phyloP scores from a whole-genome alignment of 345 rosid species.

The Firmiana major region DNA sequence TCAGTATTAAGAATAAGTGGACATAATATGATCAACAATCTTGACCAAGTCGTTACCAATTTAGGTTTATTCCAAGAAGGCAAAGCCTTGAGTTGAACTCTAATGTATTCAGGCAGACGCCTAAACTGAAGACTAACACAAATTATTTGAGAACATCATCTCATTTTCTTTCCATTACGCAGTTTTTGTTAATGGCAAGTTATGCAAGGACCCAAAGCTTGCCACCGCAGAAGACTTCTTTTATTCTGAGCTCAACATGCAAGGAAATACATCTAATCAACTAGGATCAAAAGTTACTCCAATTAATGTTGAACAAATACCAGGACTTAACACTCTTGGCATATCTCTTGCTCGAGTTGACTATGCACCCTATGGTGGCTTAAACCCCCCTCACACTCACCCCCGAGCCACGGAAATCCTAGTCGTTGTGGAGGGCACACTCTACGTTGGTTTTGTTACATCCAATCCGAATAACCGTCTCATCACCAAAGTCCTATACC shows the following conservation, averaged over 20 bases:
- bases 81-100: not conserved
- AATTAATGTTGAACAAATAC: slow-evolving; percentile 11
- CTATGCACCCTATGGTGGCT: slow-evolving; percentile 27
- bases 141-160: not conserved
- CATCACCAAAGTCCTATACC: slow-evolving; percentile 25
- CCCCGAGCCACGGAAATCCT: slow-evolving; percentile 31
- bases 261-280: not conserved
- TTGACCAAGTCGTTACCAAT: too few species aligned
- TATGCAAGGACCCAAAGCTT: not conserved
- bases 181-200: slow-evolving; percentile 31
- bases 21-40: too few species aligned
- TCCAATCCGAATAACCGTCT: slow-evolving; percentile 31
- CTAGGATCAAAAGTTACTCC: not conserved
- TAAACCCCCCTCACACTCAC: slow-evolving; percentile 42
- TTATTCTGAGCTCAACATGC: not conserved
- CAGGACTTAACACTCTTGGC: slow-evolving; percentile 32
- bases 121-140: too few species aligned
- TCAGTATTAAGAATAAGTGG: too few species aligned
- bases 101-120: too few species aligned
- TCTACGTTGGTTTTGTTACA: slow-evolving; percentile 36
- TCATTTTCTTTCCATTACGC: not conserved
- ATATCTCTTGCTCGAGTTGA: slow-evolving; percentile 29
- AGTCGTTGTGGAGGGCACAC: slow-evolving; percentile 30
- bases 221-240: not conserved
- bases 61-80: not conserved